Percentiles rank a stretch among this genome's conserved stretches.
phyloP scores from a whole-genome alignment of 805 yeast species.

The Diddensiella santjacobensis region DNA sequence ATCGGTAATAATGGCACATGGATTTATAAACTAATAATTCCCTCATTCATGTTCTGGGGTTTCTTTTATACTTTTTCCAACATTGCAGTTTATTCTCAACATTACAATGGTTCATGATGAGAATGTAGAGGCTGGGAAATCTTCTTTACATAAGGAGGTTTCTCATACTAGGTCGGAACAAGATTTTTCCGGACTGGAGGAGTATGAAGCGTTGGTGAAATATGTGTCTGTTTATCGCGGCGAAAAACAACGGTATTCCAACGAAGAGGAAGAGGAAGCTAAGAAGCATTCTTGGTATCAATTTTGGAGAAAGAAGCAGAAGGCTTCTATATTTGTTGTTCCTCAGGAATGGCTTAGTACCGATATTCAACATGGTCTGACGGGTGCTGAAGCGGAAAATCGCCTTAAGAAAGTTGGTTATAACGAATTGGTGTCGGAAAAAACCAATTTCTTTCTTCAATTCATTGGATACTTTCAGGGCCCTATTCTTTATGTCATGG shows the following conservation, averaged over 20 bases:
- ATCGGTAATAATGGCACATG: too few species aligned
- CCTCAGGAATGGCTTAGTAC: slow-evolving; percentile 83
- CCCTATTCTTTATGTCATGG: slow-evolving; percentile 95
- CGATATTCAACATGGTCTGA: slow-evolving; percentile 72
- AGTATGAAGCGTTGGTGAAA: slow-evolving; percentile 34
- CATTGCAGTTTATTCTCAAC: too few species aligned
- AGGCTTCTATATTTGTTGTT: slow-evolving; percentile 39
- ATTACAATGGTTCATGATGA: background rate
- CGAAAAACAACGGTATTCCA: slow-evolving; percentile 42
- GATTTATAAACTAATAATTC: too few species aligned
- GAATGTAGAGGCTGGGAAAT: background rate
- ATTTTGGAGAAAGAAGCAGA: slow-evolving; percentile 51
- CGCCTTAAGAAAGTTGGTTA: slow-evolving; percentile 89
- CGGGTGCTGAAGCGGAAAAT: slow-evolving; percentile 67
- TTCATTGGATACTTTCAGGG: slow-evolving; percentile 85
- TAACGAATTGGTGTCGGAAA: slow-evolving; percentile 86
- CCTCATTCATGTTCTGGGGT: too few species aligned
- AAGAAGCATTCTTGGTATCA: slow-evolving; percentile 59
- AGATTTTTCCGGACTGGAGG: slow-evolving; percentile 27
- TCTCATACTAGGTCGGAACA: background rate
- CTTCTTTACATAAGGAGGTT: background rate
- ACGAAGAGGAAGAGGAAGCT: slow-evolving; percentile 52
- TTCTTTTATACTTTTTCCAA: too few species aligned
- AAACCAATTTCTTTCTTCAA: slow-evolving; percentile 73
- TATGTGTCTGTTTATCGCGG: slow-evolving; percentile 35